These are phyloP conservation scores for Colletotrichum sp. DNA, from an alignment of 2,329 filamentous ascomycete genomes.

Conservation along the genomic window DNA sequence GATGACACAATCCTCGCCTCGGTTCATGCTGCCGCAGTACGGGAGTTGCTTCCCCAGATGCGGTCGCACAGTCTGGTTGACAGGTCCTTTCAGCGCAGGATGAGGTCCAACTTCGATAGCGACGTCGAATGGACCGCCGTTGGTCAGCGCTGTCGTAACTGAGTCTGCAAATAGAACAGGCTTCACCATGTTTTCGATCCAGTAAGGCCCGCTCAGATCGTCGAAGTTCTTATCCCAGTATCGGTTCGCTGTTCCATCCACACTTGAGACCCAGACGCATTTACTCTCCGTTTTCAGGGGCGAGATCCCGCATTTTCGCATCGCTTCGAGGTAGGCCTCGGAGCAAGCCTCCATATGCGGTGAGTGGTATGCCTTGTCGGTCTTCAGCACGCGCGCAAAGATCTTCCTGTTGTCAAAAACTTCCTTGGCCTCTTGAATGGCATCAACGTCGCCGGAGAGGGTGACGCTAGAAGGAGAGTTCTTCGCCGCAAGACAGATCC, in stretches of 20 bases:
- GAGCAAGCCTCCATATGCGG: conserved; percentile 24
- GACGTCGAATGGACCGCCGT: conserved; percentile 22
- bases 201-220: background rate
- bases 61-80: background rate
- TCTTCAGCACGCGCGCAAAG: conserved; percentile 20
- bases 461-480: conserved; percentile 60
- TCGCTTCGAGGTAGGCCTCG: conserved; percentile 23
- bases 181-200: conserved; percentile 1
- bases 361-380: conserved; percentile 24
- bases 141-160: background rate
- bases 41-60: background rate
- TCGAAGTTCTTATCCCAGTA: background rate
- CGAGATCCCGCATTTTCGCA: background rate
- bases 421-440: conserved; percentile 30
- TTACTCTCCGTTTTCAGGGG: background rate
- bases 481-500: conserved; percentile 41
- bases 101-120: conserved; percentile 2
- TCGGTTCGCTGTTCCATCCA: background rate
- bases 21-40: background rate
- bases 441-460: conserved; percentile 36
- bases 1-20: background rate
- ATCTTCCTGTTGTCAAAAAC: conserved; percentile 17
- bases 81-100: background rate
- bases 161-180: background rate
- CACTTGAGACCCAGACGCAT: background rate